Conservation (phyloP, 306 rosid species). For the peach (Prunus persica) region DNA sequence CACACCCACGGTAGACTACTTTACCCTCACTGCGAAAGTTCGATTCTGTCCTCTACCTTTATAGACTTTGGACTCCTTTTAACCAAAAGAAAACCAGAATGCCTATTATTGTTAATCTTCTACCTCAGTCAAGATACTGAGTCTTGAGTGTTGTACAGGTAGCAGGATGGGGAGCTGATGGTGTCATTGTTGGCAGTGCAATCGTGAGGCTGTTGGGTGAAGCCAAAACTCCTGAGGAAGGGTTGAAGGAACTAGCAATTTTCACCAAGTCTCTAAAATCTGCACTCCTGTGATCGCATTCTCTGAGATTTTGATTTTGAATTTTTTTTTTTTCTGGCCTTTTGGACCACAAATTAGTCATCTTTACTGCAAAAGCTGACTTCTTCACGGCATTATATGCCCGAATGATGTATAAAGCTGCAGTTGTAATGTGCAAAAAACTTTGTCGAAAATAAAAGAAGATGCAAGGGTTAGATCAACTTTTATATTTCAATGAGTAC, state of each 20-base stretch:
- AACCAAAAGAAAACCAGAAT: neutral
- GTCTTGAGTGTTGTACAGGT: conserved; percentile 40
- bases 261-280: conserved; percentile 56
- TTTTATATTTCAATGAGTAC: neutral
- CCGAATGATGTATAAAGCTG: neutral
- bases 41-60: neutral
- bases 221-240: conserved; percentile 76
- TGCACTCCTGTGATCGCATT: conserved; percentile 46
- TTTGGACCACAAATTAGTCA: neutral
- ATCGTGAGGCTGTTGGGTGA: conserved; percentile 80
- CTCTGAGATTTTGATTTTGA: neutral
- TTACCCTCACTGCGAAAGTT: neutral
- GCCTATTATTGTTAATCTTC: neutral
- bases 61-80: neutral
- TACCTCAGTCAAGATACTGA: neutral
- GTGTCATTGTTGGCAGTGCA: conserved; percentile 93
- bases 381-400: neutral
- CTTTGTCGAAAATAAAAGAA: neutral
- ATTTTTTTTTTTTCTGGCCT: neutral
- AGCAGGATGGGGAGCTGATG: conserved; percentile 93
- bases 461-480: neutral
- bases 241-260: conserved; percentile 64
- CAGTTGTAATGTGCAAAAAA: neutral
- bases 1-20: neutral
- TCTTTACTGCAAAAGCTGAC: neutral